Evolutionary conservation across 192 early-diverging fungal species (phyloP).

Genomic region (Nowakowskiella sp.): DNA sequence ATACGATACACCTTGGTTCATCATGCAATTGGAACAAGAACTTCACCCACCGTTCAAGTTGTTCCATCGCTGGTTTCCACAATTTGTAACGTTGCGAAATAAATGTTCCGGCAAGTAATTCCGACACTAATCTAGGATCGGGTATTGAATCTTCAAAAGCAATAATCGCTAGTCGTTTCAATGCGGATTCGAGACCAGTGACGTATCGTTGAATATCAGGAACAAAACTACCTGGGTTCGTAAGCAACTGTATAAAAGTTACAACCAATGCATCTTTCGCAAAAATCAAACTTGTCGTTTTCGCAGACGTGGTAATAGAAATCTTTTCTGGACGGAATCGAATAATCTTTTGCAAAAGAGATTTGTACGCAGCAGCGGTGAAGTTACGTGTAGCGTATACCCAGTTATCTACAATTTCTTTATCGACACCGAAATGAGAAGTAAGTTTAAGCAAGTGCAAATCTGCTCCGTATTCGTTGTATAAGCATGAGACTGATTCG

Average conservation of each 20-base stretch:
- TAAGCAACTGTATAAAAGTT: not conserved
- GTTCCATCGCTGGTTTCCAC: not conserved
- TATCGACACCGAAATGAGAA: not conserved
- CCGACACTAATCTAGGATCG: not conserved
- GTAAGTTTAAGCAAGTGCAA: not conserved
- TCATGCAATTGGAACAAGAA: not conserved
- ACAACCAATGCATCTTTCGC: not conserved
- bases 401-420: not conserved
- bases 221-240: not conserved
- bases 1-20: not conserved
- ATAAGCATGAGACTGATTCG: not conserved
- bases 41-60: not conserved
- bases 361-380: not conserved
- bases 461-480: not conserved
- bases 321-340: not conserved
- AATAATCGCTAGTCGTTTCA: not conserved
- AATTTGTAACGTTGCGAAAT: not conserved
- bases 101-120: not conserved
- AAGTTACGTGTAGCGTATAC: not conserved
- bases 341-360: not conserved
- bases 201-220: not conserved
- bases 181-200: not conserved
- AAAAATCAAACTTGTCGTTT: too few species aligned
- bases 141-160: not conserved
- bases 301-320: too few species aligned